Conservation (phyloP, 2,329 filamentous ascomycete genomes). For the Phaeosphaeriaceae sp. region DNA sequence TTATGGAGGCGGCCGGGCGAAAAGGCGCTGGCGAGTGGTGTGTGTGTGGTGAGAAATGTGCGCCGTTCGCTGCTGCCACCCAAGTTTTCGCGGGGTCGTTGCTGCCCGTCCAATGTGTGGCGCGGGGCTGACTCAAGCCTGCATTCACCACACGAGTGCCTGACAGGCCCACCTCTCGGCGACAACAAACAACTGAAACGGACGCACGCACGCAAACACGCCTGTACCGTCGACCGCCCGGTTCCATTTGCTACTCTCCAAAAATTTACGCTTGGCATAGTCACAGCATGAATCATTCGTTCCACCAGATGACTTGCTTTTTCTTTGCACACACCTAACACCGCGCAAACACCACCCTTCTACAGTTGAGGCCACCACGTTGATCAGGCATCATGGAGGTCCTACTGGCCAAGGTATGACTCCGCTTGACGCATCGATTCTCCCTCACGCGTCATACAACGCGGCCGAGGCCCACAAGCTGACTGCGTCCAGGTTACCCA, state of each 20-base stretch:
- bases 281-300: not conserved
- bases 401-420: constrained; percentile 64
- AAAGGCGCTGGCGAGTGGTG: constrained; percentile 24
- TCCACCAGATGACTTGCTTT: not conserved
- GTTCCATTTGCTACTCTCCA: not conserved
- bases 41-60: constrained; percentile 30
- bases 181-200: not conserved
- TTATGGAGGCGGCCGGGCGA: constrained; percentile 12
- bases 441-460: constrained; percentile 1
- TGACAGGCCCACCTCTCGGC: not conserved
- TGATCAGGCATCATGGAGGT: constrained; percentile 69
- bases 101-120: constrained; percentile 10
- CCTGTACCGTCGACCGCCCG: not conserved
- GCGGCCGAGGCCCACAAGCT: constrained; percentile 6
- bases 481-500: constrained; percentile 63
- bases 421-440: constrained; percentile 3
- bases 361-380: not conserved
- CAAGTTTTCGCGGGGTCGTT: constrained; percentile 27
- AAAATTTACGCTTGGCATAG: not conserved
- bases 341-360: not conserved
- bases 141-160: constrained; percentile 18
- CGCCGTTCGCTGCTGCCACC: constrained; percentile 26
- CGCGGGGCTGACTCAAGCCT: constrained; percentile 19
- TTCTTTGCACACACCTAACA: not conserved
- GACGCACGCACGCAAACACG: not conserved